phyloP scores from a whole-genome alignment of 139 green algal genomes.

The Chlorella sp. region DNA sequence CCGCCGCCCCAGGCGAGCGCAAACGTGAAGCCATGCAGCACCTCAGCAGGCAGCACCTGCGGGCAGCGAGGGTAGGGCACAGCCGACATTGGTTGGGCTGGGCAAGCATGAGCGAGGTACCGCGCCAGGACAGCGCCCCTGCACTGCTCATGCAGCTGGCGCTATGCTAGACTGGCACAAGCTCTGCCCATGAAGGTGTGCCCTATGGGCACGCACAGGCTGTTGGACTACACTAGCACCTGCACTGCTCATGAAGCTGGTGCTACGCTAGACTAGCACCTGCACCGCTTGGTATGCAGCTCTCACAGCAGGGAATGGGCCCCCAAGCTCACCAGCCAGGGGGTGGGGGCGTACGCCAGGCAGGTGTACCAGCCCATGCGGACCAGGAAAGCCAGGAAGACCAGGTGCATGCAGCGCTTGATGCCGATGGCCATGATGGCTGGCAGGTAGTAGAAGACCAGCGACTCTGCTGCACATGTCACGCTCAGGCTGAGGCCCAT shows the following conservation, averaged over 20 bases:
- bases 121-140: too few species aligned
- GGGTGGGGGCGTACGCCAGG: slow-evolving; percentile 28
- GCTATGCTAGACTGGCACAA: too few species aligned
- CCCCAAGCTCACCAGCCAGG: slow-evolving; percentile 38
- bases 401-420: slow-evolving; percentile 44
- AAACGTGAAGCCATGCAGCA: slow-evolving; percentile 63
- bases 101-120: too few species aligned
- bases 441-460: slow-evolving; percentile 46
- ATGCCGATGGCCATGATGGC: slow-evolving; percentile 40
- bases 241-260: too few species aligned
- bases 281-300: too few species aligned
- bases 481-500: slow-evolving; percentile 51
- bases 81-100: too few species aligned
- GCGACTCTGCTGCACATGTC: slow-evolving; percentile 46
- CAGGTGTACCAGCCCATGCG: slow-evolving; percentile 43
- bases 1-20: slow-evolving; percentile 48
- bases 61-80: neutral
- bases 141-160: too few species aligned
- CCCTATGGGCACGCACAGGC: too few species aligned
- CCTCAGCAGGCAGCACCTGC: slow-evolving; percentile 52
- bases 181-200: too few species aligned
- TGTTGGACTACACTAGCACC: too few species aligned
- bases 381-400: slow-evolving; percentile 50
- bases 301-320: too few species aligned
- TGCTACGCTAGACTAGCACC: too few species aligned